Percentiles rank a stretch among this genome's conserved stretches.
Evolutionary conservation across 2,329 filamentous ascomycete genomes (phyloP).

Genomic region (Harringtonia aguacate): DNA sequence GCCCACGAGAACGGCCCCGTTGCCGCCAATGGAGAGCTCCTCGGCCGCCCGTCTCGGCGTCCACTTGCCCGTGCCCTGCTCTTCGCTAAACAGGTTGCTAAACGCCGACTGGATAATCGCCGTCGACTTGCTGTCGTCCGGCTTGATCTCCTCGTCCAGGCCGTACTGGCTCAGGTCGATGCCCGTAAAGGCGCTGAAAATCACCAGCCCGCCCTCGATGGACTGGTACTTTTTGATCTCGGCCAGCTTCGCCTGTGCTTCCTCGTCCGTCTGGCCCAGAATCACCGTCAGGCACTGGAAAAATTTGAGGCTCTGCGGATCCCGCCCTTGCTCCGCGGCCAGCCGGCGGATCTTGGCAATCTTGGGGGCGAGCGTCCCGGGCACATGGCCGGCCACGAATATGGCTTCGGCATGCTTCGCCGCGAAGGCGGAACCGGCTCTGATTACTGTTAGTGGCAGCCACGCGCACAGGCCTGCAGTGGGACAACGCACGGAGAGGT

Average conservation of each 20-base stretch:
- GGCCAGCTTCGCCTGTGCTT: slow-evolving; percentile 14
- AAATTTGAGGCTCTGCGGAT: slow-evolving; percentile 12
- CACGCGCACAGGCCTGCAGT: background rate
- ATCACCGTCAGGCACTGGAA: slow-evolving; percentile 12
- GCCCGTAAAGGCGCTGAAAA: slow-evolving; percentile 14
- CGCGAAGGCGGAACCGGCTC: slow-evolving; percentile 11
- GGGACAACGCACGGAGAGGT: slow-evolving; percentile 4
- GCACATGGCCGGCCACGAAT: slow-evolving; percentile 1
- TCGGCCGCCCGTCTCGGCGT: slow-evolving; percentile 9
- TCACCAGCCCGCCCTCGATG: slow-evolving; percentile 13
- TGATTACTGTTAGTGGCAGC: background rate
- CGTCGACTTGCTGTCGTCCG: background rate
- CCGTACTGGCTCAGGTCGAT: slow-evolving; percentile 15
- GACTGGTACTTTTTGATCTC: slow-evolving; percentile 10
- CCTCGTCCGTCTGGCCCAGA: slow-evolving; percentile 12
- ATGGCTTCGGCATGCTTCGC: slow-evolving; percentile 11
- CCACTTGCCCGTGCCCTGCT: slow-evolving; percentile 4
- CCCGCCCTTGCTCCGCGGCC: slow-evolving; percentile 8
- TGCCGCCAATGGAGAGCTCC: slow-evolving; percentile 12
- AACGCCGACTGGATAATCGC: slow-evolving; percentile 6
- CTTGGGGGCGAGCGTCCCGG: background rate
- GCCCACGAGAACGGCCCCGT: slow-evolving; percentile 36
- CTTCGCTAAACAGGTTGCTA: slow-evolving; percentile 2
- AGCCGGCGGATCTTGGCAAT: slow-evolving; percentile 8
- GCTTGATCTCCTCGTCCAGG: slow-evolving; percentile 13